Base-by-base conservation (phyloP, 2,329 filamentous ascomycete species). In the Alternaria burnsii region DNA sequence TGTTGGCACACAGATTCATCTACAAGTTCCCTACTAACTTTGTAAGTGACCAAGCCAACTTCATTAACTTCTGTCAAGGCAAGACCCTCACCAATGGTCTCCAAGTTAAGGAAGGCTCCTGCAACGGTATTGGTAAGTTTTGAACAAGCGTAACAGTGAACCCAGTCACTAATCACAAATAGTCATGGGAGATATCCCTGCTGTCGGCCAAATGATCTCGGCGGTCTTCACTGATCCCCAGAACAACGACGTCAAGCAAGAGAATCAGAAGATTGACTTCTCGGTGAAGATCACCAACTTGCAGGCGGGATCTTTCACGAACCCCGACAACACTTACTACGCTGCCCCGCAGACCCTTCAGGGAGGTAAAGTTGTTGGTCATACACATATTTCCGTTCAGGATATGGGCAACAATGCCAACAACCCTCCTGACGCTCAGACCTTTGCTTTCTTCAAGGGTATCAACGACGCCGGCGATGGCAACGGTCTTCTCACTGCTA, bases 21-120 rank as follows among this genome's bases (percentile, higher is more conserved):
- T 40, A 18, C 14, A 18, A 36, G 4, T 5, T 34, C 7, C 28
- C 3, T 52, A 41, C 62, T 70, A 36, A 69, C 32, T 24, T 18
- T 32, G 34, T 12, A 50, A 85, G 82, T 41, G 82, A 85, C 60
- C 52, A 74, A 20, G 80, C 81, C 71, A 87, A 87, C 77, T 87
- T 87, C 74, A 87, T 87, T 81, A 87, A 87, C 78, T 85, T 87
- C 75, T 88, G 86, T 70, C 71, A 78, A 6, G 84, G 84, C 61
- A 82, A 84, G 71, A 82, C 80, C 3, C 69, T 85, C 57, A 88
- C 86, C 62, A 87, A 88, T 64, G 86, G 86, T 62, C 76, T 78
- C 6, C 85, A 87, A 65, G 74, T 80, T 62, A 74, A 78, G 40
- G 70, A 62, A 1, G 85, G 85, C 10, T 87, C 85, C 44, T 88